Conservation (phyloP, 768 basidiomycete genomes). For the Leccinum longicurvipes region DNA sequence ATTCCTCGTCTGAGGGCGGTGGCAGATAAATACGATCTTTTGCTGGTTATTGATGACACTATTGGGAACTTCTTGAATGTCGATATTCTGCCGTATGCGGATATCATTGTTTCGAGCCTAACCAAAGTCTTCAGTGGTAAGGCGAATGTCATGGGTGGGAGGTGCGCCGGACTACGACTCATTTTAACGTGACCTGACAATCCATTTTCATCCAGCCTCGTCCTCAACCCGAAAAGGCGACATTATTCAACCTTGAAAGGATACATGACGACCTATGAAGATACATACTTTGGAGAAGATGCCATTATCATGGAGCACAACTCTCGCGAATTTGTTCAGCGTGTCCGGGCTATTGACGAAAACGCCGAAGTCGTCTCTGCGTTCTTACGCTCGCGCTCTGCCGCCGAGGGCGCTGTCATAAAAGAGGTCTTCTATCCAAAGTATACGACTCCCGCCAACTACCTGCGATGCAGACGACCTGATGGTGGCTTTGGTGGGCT, state of each 20-base stretch:
- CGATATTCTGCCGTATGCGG: too few relatives aligned
- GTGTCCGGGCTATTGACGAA: conserved; percentile 71
- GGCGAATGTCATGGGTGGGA: conserved; percentile 96
- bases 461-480: too few relatives aligned
- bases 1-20: conserved; percentile 71
- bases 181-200: background rate
- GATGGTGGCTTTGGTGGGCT: too few relatives aligned
- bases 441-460: too few relatives aligned
- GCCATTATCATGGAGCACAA: conserved; percentile 98
- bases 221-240: conserved; percentile 75
- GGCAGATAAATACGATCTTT: conserved; percentile 85
- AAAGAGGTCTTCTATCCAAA: conserved; percentile 85
- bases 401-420: conserved; percentile 52
- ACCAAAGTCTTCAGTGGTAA: conserved; percentile 95
- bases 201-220: conserved; percentile 51
- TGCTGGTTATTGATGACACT: conserved; percentile 90
- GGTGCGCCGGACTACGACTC: conserved; percentile 49
- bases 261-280: conserved; percentile 67
- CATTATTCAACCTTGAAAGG: conserved; percentile 67
- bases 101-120: conserved; percentile 88
- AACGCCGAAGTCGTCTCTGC: conserved; percentile 85
- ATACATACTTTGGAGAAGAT: conserved; percentile 86
- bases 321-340: conserved; percentile 83
- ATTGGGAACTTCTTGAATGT: conserved; percentile 95
- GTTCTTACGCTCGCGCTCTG: conserved; percentile 61